Evolutionary conservation across 495 filamentous ascomycete species (phyloP), one percentile per base, ranked within the genome.

Genomic region (Lepraria neglecta): DNA sequence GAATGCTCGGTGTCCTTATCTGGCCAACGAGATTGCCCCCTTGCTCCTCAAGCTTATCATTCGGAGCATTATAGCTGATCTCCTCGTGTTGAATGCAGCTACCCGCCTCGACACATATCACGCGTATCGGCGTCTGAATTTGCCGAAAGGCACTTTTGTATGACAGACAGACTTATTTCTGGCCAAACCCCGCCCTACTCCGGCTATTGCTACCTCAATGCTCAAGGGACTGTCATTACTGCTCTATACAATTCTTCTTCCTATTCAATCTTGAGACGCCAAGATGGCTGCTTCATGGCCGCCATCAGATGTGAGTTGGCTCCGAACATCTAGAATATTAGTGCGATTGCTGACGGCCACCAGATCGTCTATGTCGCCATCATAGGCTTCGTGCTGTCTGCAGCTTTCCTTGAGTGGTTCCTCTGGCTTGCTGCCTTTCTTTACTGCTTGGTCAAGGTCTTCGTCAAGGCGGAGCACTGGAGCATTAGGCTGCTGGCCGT

Each of bases 391-490:
- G 78, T 97, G 24, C 88, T 97, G 87, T 67, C 91, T 2, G 88
- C 87, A 47, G 94, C 94, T 3, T 78, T 90, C 28, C 79, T 96
- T 24, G 94, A 98, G 75, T 97, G 94, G 94, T 82, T 96, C 53
- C 81, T 98, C 5, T 97, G 91, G 88, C 81, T 97, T 47, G 85
- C 85, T 30, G 91, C 94, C 11, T 97, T 98, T 69, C 69, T 96
- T 58, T 97, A 96, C 74, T 97, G 94, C 68, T 76, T 97, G 1
- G 73, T 82, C 64, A 95, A 97, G 67, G 91, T 92, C 10, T 96
- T 87, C 68, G 77, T 84, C 59, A 98, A 98, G 72, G 92, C 94
- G 30, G 91, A 96, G 60, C 85, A 87, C 68, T 89, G 88, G 85
- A 89, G 83, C 55, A 87, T 92, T 65, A 80, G 80, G 58, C 73